phyloP scores from a whole-genome alignment of 1,139 yeast genomes.

The Yamadazyma triangularis region DNA sequence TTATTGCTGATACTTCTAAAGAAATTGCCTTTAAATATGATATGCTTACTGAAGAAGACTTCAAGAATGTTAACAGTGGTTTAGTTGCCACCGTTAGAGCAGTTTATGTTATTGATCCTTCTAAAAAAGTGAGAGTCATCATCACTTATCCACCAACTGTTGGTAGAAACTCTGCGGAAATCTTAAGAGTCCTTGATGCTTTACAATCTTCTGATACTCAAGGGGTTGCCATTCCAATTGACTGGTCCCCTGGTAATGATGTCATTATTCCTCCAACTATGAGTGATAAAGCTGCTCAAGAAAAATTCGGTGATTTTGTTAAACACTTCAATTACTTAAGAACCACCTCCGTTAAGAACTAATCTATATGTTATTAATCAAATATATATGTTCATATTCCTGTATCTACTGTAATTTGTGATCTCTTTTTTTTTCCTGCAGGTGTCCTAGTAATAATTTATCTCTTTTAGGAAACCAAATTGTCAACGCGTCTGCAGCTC shows the following conservation, averaged over 20 bases:
- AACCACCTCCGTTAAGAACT: constrained; percentile 32
- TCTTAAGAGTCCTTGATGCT: constrained; percentile 75
- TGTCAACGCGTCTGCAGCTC: background rate
- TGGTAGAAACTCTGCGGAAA: constrained; percentile 87
- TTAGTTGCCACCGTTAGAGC: constrained; percentile 70
- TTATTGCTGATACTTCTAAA: constrained; percentile 72
- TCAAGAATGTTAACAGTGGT: constrained; percentile 67
- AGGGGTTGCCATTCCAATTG: constrained; percentile 76
- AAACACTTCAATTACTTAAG: constrained; percentile 83
- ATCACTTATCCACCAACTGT: constrained; percentile 81
- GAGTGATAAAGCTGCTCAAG: constrained; percentile 67
- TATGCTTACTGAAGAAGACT: constrained; percentile 49
- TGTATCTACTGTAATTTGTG: too few relatives aligned
- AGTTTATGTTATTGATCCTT: constrained; percentile 78
- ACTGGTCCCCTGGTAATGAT: constrained; percentile 86
- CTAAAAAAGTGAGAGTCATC: constrained; percentile 66
- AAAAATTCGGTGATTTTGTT: constrained; percentile 75
- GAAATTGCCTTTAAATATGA: constrained; percentile 67
- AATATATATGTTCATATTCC: too few relatives aligned
- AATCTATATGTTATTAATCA: too few relatives aligned
- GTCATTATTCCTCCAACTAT: constrained; percentile 77
- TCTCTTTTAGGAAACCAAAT: constrained; percentile 2
- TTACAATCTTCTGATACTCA: constrained; percentile 70
- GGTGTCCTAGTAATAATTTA: too few relatives aligned
- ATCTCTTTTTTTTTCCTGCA: background rate